Base-by-base conservation (phyloP, 768 basidiomycete genomes). In the Suillus subaureus region DNA sequence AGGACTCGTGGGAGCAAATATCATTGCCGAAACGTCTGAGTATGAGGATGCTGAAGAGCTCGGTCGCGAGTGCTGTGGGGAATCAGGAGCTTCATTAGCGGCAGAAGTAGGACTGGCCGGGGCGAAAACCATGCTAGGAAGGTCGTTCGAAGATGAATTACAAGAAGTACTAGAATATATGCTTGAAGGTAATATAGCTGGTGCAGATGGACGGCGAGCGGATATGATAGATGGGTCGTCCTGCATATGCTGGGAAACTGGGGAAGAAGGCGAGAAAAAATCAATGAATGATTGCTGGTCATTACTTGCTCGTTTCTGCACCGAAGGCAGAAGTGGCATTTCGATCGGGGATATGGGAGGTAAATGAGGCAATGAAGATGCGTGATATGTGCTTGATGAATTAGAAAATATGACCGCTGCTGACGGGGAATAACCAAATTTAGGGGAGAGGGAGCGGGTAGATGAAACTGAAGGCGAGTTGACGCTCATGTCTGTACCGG, bases 281-380 rank as follows among this genome's bases (percentile, higher is more conserved):
- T 85, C 82, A 54, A 85, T 83, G 69, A 84, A 84, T 39, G 84
- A 85, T 64, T 77, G 74, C 66, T 72, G 75, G 67, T 80, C 78
- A 74, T 78, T 77, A 79, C 55, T 78, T 31, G 69, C 49, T 23
- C 58, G 57, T 56, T 68, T 69, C 61, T 67, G 64, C 28, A 61
- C 64, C 63, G 66, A 61, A 69, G 68, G 63, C 33, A 55, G 33
- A 64, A 69, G 70, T 63, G 68, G 39, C 12, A 69, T 58, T 4
- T 68, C 28, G 43, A 40, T 62, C 63, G 69, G 68, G 13, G 72
- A 47, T 75, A 78, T 42, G 62, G 67, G 56, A 62, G 72, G 69
- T 63, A 74, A 62, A 65, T 71, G 60, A 18, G 74, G 75, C 69
- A 70, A 63, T 76, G 77, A 67, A 78, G 64, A 73, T 67, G 61